Evolutionary conservation across 257 asterid species (phyloP).

Genomic region (Solanum sejunctum): DNA sequence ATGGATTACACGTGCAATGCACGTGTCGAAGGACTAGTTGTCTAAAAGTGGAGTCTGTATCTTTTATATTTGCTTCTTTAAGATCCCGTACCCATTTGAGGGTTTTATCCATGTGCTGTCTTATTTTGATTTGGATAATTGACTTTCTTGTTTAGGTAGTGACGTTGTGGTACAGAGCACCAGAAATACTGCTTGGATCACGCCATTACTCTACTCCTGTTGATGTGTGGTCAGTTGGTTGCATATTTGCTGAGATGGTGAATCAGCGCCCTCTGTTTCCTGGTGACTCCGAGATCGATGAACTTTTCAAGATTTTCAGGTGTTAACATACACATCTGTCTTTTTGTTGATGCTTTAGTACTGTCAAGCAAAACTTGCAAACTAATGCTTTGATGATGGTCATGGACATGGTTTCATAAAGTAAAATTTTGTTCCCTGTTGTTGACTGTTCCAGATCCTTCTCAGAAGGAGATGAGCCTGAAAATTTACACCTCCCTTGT

Average conservation of each 20-base stretch:
- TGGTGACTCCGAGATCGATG: slow-evolving; percentile 96
- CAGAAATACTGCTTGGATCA: slow-evolving; percentile 91
- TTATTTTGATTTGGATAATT: not conserved
- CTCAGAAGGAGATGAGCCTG: not conserved
- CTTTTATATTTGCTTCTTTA: not conserved
- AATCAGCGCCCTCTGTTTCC: slow-evolving; percentile 69
- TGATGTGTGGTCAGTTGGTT: slow-evolving; percentile 96
- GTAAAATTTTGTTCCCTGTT: not conserved
- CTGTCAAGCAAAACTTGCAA: not conserved
- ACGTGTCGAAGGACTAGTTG: not conserved
- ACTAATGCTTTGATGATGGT: not conserved
- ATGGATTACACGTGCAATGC: no score
- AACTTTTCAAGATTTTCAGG: slow-evolving; percentile 84
- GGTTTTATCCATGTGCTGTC: not conserved
- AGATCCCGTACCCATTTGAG: not conserved
- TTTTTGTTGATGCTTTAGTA: not conserved
- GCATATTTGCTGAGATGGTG: slow-evolving; percentile 98
- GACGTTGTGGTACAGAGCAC: slow-evolving; percentile 97
- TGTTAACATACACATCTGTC: slow-evolving; percentile 12
- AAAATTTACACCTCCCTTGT: not conserved
- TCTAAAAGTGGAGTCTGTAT: not conserved
- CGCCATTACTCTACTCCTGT: slow-evolving; percentile 95
- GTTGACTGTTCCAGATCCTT: not conserved
- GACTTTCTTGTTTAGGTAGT: slow-evolving; percentile 50
- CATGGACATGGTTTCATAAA: not conserved